phyloP scores from a whole-genome alignment of 2,329 filamentous ascomycete species.

The Penicillium polonicum region DNA sequence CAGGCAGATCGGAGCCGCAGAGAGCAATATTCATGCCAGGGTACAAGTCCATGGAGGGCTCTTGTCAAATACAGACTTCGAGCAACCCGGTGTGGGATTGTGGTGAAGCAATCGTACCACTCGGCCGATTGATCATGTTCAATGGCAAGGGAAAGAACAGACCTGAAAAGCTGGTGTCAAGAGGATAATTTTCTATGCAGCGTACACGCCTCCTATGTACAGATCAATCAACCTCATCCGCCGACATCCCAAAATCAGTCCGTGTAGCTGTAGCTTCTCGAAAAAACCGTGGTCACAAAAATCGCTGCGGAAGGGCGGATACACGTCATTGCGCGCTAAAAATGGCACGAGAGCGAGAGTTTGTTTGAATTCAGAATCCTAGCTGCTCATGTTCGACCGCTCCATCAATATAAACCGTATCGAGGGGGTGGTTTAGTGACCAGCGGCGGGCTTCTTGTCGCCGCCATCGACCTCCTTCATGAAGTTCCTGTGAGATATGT shows the following conservation, averaged over 20 bases:
- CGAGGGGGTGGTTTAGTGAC: constrained; percentile 30
- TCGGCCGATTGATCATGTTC: background rate
- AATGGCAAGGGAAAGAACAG: background rate
- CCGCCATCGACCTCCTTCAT: constrained; percentile 51
- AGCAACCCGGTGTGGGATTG: background rate
- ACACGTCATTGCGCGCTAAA: constrained; percentile 13
- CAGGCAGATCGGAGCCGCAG: background rate
- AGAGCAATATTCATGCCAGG: background rate
- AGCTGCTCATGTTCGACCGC: constrained; percentile 13
- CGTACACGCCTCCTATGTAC: constrained; percentile 31
- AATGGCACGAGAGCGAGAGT: constrained; percentile 15
- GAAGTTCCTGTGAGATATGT: constrained; percentile 46
- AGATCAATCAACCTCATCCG: constrained; percentile 23
- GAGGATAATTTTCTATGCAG: constrained; percentile 27
- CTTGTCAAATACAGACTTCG: background rate
- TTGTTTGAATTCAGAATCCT: constrained; percentile 18
- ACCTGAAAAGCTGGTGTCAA: constrained; percentile 3
- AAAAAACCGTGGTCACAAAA: constrained; percentile 4
- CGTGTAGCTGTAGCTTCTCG: constrained; percentile 14
- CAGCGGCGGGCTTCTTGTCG: constrained; percentile 42
- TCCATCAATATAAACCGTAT: constrained; percentile 19
- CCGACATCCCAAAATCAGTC: constrained; percentile 12
- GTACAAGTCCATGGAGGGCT: background rate
- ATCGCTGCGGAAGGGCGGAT: constrained; percentile 7
- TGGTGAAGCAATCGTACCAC: background rate